phyloP scores from a whole-genome alignment of 192 early-diverging fungal species.

The Rhizoclosmatium globosum region DNA sequence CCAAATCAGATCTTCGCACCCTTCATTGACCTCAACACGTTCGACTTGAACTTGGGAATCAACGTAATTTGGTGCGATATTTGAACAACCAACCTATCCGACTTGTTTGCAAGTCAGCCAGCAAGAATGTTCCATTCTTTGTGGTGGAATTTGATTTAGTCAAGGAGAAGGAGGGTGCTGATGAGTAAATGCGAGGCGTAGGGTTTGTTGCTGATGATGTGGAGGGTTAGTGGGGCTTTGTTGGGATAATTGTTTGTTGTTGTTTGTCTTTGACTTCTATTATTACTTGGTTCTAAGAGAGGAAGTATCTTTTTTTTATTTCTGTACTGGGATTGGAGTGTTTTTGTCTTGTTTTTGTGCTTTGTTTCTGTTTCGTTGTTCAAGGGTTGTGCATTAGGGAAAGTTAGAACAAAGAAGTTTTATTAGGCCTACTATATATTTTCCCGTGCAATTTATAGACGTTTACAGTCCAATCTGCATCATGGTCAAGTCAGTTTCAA shows the following conservation, averaged over 20 bases:
- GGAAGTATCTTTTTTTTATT: not conserved
- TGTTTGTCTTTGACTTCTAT: not conserved
- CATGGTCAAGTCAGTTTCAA: constrained; percentile 30
- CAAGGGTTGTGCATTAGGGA: not conserved
- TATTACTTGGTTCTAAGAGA: not conserved
- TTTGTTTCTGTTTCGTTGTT: not conserved
- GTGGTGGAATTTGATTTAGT: constrained; percentile 68
- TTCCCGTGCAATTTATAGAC: no score
- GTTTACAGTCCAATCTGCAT: constrained; percentile 17
- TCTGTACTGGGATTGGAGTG: no score
- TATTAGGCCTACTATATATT: not conserved
- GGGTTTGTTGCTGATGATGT: not conserved
- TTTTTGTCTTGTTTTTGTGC: constrained; percentile 9
- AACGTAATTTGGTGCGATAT: constrained; percentile 56
- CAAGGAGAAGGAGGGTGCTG: not conserved
- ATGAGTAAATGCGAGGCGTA: not conserved
- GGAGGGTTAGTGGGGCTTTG: not conserved
- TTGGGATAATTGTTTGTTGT: not conserved
- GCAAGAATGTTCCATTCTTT: constrained; percentile 69
- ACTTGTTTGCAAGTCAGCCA: constrained; percentile 72
- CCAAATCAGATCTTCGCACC: constrained; percentile 66
- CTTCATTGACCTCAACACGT: constrained; percentile 64
- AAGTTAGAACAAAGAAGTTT: not conserved
- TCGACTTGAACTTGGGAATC: constrained; percentile 60
- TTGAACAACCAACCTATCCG: constrained; percentile 73